Conservation (phyloP, 169 alveolate genomes). For the Plasmodium ovale region DNA sequence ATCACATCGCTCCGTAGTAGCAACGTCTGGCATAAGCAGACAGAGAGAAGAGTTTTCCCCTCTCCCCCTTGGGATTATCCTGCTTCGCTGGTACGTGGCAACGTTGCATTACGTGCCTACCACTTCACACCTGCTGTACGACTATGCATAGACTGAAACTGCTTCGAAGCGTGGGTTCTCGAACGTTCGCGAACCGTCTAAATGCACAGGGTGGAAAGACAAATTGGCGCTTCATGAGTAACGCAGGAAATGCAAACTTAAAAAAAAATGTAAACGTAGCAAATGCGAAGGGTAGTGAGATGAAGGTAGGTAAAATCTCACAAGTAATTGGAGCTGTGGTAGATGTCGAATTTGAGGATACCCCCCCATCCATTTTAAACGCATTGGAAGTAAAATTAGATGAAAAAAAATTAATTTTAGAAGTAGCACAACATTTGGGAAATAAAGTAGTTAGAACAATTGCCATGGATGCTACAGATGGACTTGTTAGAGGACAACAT, state of each 20-base stretch:
- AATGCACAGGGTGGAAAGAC: neutral
- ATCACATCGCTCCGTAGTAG: no score
- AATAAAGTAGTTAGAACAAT: constrained; percentile 93
- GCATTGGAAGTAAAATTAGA: constrained; percentile 94
- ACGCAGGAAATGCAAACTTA: constrained; percentile 16
- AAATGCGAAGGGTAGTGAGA: neutral
- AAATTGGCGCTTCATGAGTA: constrained; percentile 24
- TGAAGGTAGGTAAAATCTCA: constrained; percentile 87
- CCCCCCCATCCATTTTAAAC: constrained; percentile 95
- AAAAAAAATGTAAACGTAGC: constrained; percentile 14
- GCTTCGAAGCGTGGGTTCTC: neutral
- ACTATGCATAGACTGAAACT: constrained; percentile 21
- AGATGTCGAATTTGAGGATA: constrained; percentile 96
- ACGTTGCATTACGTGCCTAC: no score
- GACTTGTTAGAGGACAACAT: constrained; percentile 96
- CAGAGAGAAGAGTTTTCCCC: no score
- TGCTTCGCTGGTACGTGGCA: no score
- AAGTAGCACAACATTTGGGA: constrained; percentile 97
- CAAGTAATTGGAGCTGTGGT: constrained; percentile 98
- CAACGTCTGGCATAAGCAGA: no score
- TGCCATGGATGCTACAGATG: constrained; percentile 99
- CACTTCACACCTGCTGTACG: no score
- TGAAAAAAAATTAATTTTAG: constrained; percentile 91
- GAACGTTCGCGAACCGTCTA: neutral
- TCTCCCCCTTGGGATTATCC: no score